Evolutionary conservation across 345 rosid species (phyloP).

Genomic region (Gossypium thurberi): DNA sequence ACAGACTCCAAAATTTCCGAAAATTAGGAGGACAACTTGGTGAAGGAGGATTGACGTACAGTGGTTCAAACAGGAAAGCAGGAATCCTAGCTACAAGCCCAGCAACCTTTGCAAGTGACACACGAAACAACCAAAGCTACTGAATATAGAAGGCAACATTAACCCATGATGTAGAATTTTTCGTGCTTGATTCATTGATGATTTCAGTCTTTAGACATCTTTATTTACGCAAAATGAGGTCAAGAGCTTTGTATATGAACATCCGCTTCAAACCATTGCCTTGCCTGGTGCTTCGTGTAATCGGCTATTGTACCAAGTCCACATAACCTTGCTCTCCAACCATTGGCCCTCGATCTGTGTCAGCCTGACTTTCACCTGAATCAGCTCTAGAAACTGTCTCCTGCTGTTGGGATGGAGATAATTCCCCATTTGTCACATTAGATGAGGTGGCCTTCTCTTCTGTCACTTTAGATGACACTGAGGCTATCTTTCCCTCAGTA

Average conservation of each 20-base stretch:
- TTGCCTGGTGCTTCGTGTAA: constrained; percentile 30
- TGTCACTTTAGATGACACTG: constrained; percentile 11
- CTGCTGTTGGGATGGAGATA: constrained; percentile 24
- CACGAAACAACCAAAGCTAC: constrained; percentile 31
- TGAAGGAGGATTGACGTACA: constrained; percentile 20
- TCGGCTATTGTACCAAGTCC: constrained; percentile 29
- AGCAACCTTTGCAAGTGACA: constrained; percentile 35
- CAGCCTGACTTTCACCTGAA: constrained; percentile 26
- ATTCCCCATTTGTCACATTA: constrained; percentile 14
- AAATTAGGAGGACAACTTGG: constrained; percentile 19
- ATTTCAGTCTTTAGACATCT: constrained; percentile 21
- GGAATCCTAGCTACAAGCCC: constrained; percentile 28
- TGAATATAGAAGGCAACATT: constrained; percentile 26
- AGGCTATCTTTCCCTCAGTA: constrained; percentile 14
- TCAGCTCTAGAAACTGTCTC: constrained; percentile 21
- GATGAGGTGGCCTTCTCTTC: constrained; percentile 22
- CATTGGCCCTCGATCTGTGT: constrained; percentile 19
- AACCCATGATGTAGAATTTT: constrained; percentile 25
- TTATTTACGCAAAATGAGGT: constrained; percentile 26
- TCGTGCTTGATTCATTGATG: constrained; percentile 19
- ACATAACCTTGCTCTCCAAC: constrained; percentile 35
- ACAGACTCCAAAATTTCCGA: constrained; percentile 26
- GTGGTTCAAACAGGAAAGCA: constrained; percentile 30
- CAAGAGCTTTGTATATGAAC: constrained; percentile 17
- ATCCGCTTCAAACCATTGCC: constrained; percentile 15